Percentiles rank a stretch among this genome's conserved stretches.
Conservation (phyloP, 805 yeast genomes). For the Maudiozyma bulderi region DNA sequence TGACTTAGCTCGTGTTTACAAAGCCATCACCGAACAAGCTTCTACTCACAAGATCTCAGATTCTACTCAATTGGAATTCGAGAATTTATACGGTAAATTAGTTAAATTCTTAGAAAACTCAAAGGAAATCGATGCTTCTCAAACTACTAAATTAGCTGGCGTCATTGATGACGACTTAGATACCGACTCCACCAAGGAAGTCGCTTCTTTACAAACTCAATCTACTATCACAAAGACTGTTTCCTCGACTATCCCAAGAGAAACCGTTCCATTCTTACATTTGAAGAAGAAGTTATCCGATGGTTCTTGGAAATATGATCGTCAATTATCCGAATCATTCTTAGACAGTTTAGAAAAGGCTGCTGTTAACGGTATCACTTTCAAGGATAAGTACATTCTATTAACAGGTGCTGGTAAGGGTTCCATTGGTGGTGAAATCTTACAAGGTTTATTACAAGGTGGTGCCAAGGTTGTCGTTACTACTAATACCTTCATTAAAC, state of each 20-base stretch:
- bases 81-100: constrained; percentile 60
- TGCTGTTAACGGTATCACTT: constrained; percentile 89
- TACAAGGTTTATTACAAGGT: constrained; percentile 91
- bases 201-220: constrained; percentile 71
- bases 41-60: constrained; percentile 36
- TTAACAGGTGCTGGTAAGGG: constrained; percentile 99
- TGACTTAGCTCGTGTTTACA: constrained; percentile 74
- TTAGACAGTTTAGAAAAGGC: constrained; percentile 88
- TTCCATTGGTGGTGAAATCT: constrained; percentile 93
- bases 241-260: constrained; percentile 62
- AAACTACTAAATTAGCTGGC: constrained; percentile 48
- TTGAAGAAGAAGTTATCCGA: constrained; percentile 64
- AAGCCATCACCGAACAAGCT: constrained; percentile 70
- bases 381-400: constrained; percentile 78
- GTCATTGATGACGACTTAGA: constrained; percentile 41
- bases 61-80: constrained; percentile 61
- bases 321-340: constrained; percentile 62
- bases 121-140: constrained; percentile 60
- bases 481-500: constrained; percentile 88
- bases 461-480: constrained; percentile 97
- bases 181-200: constrained; percentile 58
- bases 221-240: constrained; percentile 65
- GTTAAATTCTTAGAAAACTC: constrained; percentile 58
- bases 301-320: constrained; percentile 81
- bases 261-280: constrained; percentile 91